Evolutionary conservation across 1,139 yeast genomes (phyloP).

Genomic region (Pichia sp.): DNA sequence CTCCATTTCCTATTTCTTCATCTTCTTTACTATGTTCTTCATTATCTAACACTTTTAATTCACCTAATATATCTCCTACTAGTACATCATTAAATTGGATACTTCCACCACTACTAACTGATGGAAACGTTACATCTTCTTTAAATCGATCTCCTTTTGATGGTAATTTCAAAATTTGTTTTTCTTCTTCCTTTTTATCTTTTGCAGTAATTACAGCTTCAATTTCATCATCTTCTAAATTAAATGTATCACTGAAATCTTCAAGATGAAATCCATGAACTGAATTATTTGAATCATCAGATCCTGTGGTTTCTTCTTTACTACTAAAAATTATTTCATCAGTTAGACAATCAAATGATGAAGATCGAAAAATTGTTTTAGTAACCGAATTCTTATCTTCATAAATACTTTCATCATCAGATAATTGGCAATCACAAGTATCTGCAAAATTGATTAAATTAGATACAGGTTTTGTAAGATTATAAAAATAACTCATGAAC

Average conservation of each 20-base stretch:
- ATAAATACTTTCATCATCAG: slow-evolving; percentile 11
- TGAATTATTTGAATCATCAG: not conserved
- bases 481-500: not conserved
- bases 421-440: no score
- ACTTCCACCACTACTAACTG: slow-evolving; percentile 7
- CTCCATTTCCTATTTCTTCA: not conserved
- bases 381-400: slow-evolving; percentile 9
- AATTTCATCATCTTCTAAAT: not conserved
- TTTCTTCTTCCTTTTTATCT: not conserved
- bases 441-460: no score
- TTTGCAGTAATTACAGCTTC: not conserved
- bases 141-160: not conserved
- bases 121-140: not conserved
- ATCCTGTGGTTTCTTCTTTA: not conserved
- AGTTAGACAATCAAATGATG: slow-evolving; percentile 10
- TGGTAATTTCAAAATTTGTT: not conserved
- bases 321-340: not conserved
- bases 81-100: slow-evolving; percentile 15
- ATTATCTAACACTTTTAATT: not conserved
- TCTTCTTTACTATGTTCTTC: not conserved
- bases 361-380: slow-evolving; percentile 13
- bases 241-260: slow-evolving; percentile 6
- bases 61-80: slow-evolving; percentile 11
- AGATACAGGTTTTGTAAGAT: not conserved
- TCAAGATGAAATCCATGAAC: slow-evolving; percentile 8